phyloP scores from a whole-genome alignment of 2,329 filamentous ascomycete genomes.

The Alternaria panax region DNA sequence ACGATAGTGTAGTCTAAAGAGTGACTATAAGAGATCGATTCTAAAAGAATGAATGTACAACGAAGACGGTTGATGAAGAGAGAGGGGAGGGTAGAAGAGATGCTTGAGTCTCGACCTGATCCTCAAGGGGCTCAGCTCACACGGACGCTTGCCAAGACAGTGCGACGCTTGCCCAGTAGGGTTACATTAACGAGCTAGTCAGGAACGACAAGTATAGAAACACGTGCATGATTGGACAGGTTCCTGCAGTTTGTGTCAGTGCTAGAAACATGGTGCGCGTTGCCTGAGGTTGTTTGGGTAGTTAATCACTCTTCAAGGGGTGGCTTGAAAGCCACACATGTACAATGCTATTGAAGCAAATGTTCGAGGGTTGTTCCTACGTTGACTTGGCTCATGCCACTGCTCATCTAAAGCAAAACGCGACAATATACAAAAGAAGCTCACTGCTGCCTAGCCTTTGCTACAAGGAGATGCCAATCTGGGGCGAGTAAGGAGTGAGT shows the following conservation, averaged over 20 bases:
- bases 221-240: conserved; percentile 19
- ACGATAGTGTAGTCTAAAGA: conserved; percentile 25
- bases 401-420: not conserved
- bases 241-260: conserved; percentile 16
- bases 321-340: not conserved
- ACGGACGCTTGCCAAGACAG: conserved; percentile 8
- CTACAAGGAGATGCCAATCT: conserved; percentile 11
- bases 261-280: not conserved
- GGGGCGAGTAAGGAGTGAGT: conserved; percentile 17
- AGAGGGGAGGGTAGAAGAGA: conserved; percentile 6
- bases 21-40: conserved; percentile 16
- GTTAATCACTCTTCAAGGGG: not conserved
- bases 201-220: conserved; percentile 28
- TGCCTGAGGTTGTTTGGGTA: not conserved
- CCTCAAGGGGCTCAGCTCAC: conserved; percentile 10
- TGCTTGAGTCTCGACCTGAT: conserved; percentile 11
- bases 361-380: not conserved
- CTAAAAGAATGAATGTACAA: conserved; percentile 24
- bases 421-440: conserved; percentile 20
- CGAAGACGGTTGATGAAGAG: conserved; percentile 18
- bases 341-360: not conserved
- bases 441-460: conserved; percentile 3
- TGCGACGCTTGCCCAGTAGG: conserved; percentile 12
- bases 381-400: not conserved
- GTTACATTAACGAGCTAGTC: conserved; percentile 23